Base-by-base conservation (phyloP, 2,329 filamentous ascomycete species). In the Aspergillus felis region DNA sequence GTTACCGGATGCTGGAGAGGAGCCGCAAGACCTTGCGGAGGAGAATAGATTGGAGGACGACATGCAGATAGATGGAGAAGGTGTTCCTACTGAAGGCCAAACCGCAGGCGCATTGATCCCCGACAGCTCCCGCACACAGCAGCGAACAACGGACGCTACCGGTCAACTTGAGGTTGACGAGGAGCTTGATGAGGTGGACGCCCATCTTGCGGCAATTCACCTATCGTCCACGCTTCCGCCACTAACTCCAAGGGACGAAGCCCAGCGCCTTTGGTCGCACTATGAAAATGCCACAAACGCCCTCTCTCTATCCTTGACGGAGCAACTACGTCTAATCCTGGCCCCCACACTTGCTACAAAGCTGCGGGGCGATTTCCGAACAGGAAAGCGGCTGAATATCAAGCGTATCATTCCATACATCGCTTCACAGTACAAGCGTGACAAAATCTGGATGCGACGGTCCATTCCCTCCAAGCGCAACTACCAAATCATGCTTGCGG, bases 321-420 rank as follows among this genome's bases (percentile, higher is more conserved):
- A 96, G 63, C 94, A 97, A 70, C 87, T 99, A 20, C 91, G 94
- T 27, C 86, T 99, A 14, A 97, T 99, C 67, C 87, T 99, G 42
- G 91, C 91, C 0, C 94, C 95, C 0, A 97, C 93, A 0, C 87
- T 96, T 54, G 92, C 93, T 1, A 97, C 94, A 41, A 99, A 97
- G 71, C 89, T 99, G 61, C 92, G 93, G 1, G 94, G 94, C 47
- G 92, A 96, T 65, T 97, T 96, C 83, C 90, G 94, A 65, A 99
- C 94, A 0, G 94, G 94, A 61, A 99, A 99, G 75, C 89, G 94
- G 0, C 90, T 99, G 67, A 99, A 97, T 76, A 96, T 99, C 80
- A 97, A 97, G 77, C 91, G 93, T 66, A 99, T 99, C 76, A 99
- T 99, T 68, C 94, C 95, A 0, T 99, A 99, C 78, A 97, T 99